Evolutionary conservation across 306 rosid genomes (phyloP).

Genomic region (Fragaria ananassa): DNA sequence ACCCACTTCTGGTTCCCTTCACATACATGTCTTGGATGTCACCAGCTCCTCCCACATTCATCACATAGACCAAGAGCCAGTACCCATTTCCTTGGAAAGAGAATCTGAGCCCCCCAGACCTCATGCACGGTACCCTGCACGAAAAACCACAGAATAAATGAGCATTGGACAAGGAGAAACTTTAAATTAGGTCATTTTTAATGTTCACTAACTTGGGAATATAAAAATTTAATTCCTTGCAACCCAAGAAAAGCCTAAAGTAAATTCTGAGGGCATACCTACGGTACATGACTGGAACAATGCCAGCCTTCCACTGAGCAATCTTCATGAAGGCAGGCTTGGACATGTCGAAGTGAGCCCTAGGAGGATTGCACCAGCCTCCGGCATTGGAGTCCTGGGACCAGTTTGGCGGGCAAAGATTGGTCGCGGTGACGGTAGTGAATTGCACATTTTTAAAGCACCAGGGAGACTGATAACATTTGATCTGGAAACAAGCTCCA

Average conservation of each 20-base stretch:
- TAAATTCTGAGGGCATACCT: constrained; percentile 38
- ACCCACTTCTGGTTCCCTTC: constrained; percentile 75
- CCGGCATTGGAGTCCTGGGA: constrained; percentile 59
- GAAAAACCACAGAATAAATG: background rate
- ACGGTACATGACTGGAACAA: constrained; percentile 70
- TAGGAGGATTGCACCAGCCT: constrained; percentile 96
- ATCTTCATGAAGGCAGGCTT: constrained; percentile 92
- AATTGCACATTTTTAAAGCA: constrained; percentile 40
- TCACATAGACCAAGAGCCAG: constrained; percentile 85
- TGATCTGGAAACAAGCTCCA: constrained; percentile 73
- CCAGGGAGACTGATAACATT: constrained; percentile 53
- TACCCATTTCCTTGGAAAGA: constrained; percentile 86
- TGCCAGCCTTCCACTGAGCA: constrained; percentile 75
- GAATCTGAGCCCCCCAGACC: constrained; percentile 61
- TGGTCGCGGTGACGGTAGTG: constrained; percentile 82
- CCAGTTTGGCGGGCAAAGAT: constrained; percentile 91
- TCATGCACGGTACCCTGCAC: constrained; percentile 69
- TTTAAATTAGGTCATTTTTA: no score
- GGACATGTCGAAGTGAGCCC: constrained; percentile 83
- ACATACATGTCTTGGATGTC: constrained; percentile 66
- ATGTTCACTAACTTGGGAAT: background rate
- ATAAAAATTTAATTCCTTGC: background rate
- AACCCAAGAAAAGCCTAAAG: background rate
- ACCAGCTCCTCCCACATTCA: constrained; percentile 96
- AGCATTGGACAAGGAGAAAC: background rate